Evolutionary conservation across 108 stramenopile genomes (phyloP).

Genomic region (Mediolabrus comicus): DNA sequence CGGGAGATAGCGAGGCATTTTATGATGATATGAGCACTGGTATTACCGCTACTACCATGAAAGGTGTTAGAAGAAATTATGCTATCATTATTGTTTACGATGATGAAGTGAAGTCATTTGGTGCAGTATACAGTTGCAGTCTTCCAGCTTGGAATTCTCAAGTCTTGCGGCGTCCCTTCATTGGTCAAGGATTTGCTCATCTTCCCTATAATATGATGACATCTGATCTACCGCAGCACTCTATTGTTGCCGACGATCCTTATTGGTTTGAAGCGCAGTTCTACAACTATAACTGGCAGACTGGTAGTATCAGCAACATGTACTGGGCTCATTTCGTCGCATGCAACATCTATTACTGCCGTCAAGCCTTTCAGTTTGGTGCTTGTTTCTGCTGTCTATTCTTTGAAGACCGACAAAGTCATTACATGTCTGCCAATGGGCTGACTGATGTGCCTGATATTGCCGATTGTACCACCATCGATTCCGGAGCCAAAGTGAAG

Average conservation of each 20-base stretch:
- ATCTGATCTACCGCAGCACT: constrained; percentile 26
- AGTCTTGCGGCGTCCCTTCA: constrained; percentile 21
- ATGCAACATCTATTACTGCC: not conserved
- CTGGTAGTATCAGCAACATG: not conserved
- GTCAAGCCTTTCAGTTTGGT: not conserved
- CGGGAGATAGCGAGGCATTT: too few species aligned
- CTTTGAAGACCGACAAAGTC: not conserved
- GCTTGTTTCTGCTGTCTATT: not conserved
- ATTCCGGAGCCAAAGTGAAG: too few species aligned
- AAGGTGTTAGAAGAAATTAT: too few species aligned
- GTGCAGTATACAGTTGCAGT: too few species aligned
- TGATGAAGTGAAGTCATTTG: too few species aligned
- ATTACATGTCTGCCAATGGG: constrained; percentile 1
- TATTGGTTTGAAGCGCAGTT: too few species aligned
- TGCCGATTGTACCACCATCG: too few species aligned
- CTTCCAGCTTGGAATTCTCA: too few species aligned
- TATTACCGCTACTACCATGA: too few species aligned
- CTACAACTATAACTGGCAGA: not conserved
- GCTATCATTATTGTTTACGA: too few species aligned
- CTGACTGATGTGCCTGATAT: constrained; percentile 14
- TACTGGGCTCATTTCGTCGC: not conserved
- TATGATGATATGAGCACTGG: too few species aligned
- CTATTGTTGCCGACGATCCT: too few species aligned
- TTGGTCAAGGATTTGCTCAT: constrained; percentile 23
- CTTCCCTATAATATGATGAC: constrained; percentile 43